Base-by-base conservation (phyloP, 495 filamentous ascomycete species). In the Physcia stellaris region DNA sequence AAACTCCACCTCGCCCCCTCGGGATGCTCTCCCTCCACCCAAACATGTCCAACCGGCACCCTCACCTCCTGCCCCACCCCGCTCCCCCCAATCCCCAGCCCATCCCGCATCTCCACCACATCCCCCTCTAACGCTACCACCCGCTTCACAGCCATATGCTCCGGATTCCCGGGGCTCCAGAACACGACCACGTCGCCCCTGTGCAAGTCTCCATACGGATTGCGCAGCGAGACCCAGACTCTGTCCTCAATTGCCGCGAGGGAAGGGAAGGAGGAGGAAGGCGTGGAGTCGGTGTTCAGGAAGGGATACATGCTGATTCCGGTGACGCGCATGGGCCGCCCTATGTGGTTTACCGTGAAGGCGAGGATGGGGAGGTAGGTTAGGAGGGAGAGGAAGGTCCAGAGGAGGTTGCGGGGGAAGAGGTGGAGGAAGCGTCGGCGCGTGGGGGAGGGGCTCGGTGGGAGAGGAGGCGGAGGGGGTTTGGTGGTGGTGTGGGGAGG, bases 301-400 rank as follows among this genome's bases (percentile, higher is more conserved):
- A 73, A 80, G 0, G 83, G 83, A 38, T 79, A 83, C 83, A 88
- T 88, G 12, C 75, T 80, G 16, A 72, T 62, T 2, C 83, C 83
- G 20, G 58, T 62, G 45, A 86, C 74, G 59, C 65, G 65, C 48
- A 75, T 73, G 20, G 79, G 45, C 43, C 77, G 64, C 34, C 68
- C 63, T 36, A 83, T 61, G 48, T 80, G 63, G 32, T 67, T 62
- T 35, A 75, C 71, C 59, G 83, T 70, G 59, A 73, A 77, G 30
- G 78, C 64, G 18, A 70, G 53, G 20, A 79, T 69, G 1, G 80
- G 80, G 20, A 83, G 48, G 57, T 76, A 65, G 22, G 77, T 71
- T 20, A 66, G 64, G 43, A 75, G 60, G 40, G 66, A 77, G 58
- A 29, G 75, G 59, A 22, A 48, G 37, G 42, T 53, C 56, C 35